Evolutionary conservation across 169 alveolate species (phyloP), one percentile per base, ranked within the genome.

Genomic region (Cardiosporidium cionae): DNA sequence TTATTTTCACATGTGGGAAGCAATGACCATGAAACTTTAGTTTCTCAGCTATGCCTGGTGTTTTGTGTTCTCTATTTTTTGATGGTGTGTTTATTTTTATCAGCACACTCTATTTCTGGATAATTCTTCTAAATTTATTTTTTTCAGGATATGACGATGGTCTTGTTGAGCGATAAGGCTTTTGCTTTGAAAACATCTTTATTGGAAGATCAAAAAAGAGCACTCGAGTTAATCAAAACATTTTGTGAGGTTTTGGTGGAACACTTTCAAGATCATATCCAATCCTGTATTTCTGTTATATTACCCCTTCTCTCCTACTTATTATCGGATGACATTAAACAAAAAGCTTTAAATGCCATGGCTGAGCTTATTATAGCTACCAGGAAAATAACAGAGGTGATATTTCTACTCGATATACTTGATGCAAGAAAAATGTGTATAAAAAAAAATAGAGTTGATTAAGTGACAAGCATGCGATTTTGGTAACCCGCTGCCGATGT

Each of bases 281-380:
- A 67, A 0, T 36, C 23, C n/a, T 53, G 72, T 35, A 91, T 87
- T 22, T 73, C 79, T 34, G 90, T 93, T 16, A 79, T 89, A 0
- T 23, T 86, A 68, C 93, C 93, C 3, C 78, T 87, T 62, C 72
- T 89, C 65, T 36, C 79, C 52, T 80, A 81, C 67, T 79, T 85
- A 65, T 81, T 89, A 36, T 81, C 94, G 7, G 86, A 85, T 52
- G 93, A 88, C n/a, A 68, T 90, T 64, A 87, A 85, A 71, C 85
- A 87, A 75, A 82, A 74, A 74, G 88, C 94, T 16, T 78, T 90
- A 32, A 73, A 75, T 9, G 90, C 94, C 3, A 74, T 89, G 79
- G 92, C 92, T 33, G 75, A 87, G n/a, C 77, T 90, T 65, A 87
- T 90, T 32, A 87, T 78, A n/a, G 94, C 92, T 32, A 65, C 82